phyloP scores from a whole-genome alignment of 345 rosid genomes.

The Excoecaria cochinchinensis region DNA sequence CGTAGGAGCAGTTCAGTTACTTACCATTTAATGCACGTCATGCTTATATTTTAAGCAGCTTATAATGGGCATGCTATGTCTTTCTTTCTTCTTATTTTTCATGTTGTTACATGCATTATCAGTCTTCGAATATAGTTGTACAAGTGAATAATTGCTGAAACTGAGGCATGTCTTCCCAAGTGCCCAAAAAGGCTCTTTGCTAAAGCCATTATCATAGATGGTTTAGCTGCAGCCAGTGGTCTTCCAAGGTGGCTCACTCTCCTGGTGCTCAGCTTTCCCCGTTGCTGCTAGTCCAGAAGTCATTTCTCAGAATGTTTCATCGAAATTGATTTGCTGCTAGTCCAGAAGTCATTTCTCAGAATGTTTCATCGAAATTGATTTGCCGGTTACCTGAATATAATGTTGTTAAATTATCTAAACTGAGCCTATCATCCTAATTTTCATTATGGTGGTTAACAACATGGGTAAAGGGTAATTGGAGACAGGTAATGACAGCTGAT shows the following conservation, averaged over 20 bases:
- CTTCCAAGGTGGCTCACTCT: not conserved
- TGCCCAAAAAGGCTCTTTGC: not conserved
- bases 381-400: not conserved
- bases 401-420: not conserved
- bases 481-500: not conserved
- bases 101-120: not conserved
- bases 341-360: not conserved
- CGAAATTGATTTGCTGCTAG: not conserved
- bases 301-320: not conserved
- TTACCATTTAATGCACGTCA: not conserved
- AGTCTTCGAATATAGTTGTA: not conserved
- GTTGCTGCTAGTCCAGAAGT: not conserved
- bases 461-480: not conserved
- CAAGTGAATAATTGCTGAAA: not conserved
- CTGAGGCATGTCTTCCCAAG: conserved; percentile 1
- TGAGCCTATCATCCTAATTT: too few species aligned
- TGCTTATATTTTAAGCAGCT: not conserved
- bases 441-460: not conserved
- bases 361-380: not conserved
- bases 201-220: not conserved
- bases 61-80: not conserved
- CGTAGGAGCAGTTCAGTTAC: too few species aligned
- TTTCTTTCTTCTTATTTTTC: not conserved
- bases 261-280: not conserved
- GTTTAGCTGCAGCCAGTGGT: not conserved